Evolutionary conservation across 2,329 filamentous ascomycete species (phyloP).

Genomic region (Alternaria dauci): DNA sequence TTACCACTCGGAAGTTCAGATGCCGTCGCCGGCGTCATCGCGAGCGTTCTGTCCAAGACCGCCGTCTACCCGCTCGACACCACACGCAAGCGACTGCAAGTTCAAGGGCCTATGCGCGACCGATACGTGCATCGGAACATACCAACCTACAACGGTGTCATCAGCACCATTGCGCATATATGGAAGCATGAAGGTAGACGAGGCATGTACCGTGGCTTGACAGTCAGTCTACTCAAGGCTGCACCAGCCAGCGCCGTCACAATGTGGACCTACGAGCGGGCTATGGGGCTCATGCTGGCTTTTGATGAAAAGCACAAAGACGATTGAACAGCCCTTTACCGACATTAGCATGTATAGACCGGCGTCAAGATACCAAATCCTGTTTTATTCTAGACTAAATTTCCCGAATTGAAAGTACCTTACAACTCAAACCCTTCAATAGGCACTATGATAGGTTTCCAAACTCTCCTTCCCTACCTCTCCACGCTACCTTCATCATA

Average conservation of each 20-base stretch:
- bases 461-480: background rate
- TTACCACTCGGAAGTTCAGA: constrained; percentile 79
- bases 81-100: constrained; percentile 90
- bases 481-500: constrained; percentile 6
- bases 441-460: background rate
- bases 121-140: constrained; percentile 88
- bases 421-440: background rate
- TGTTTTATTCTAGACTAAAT: background rate
- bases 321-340: background rate
- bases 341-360: background rate
- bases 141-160: constrained; percentile 76
- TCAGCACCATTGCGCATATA: constrained; percentile 73
- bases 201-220: constrained; percentile 86
- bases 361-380: constrained; percentile 5
- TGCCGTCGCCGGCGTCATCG: constrained; percentile 80
- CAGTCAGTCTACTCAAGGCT: constrained; percentile 89
- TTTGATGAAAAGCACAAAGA: constrained; percentile 30
- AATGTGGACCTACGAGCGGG: constrained; percentile 92
- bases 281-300: constrained; percentile 66
- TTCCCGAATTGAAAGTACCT: background rate
- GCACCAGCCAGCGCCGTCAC: constrained; percentile 92
- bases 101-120: constrained; percentile 85
- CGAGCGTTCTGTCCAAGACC: constrained; percentile 85
- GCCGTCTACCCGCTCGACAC: constrained; percentile 92
- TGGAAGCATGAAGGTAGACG: constrained; percentile 75